Base-by-base conservation (phyloP, 1,139 yeast genomes). In the Saccharomyces hybrid region DNA sequence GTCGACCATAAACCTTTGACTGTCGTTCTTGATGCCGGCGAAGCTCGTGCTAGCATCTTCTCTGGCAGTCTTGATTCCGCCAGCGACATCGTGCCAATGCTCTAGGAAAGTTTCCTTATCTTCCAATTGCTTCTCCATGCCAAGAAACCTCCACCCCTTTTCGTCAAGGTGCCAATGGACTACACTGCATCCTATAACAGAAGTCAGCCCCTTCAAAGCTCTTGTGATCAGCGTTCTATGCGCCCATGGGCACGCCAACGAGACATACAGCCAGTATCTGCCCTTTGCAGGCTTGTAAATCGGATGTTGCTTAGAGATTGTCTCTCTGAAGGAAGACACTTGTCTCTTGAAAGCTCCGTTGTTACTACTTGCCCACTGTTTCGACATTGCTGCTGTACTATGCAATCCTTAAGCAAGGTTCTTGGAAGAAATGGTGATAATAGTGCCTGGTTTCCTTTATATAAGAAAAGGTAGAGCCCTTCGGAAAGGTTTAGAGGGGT, bases 181-280 rank as follows among this genome's bases (percentile, higher is more conserved):
- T 52, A 88, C 87, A 11, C 91, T 82, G 31, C 87, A 79, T 2
- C 83, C 80, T 57, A 84, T 81, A n/a, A 78, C 70, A 11, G 73
- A 65, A 8, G 69, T 69, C 60, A 93, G 76, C 2, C 96, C 96
- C 73, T 90, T 90, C 61, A 91, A 76, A n/a, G 78, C 72, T 53
- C 97, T 75, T 6, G 86, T 78, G 56, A 90, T 84, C 61, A 91
- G 75, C 0, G 95, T 82, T 59, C 98, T 80, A 68, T 89, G 96
- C 1, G 98, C 98, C 82, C 96, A 91, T 3, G 98, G 98, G 72
- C 98, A 91, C 1, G 96, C 96, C 53, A 77, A 75, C 0, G 95
- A 85, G 21, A 90, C 95, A 65, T 88, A 91, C 57, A 91, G 79
- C 72, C 91, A 96, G 70, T 91, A 91, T 64, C 98, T 78, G 58